Evolutionary conservation across 2,329 filamentous ascomycete genomes (phyloP).

Genomic region (Lasiodiplodia sp.): DNA sequence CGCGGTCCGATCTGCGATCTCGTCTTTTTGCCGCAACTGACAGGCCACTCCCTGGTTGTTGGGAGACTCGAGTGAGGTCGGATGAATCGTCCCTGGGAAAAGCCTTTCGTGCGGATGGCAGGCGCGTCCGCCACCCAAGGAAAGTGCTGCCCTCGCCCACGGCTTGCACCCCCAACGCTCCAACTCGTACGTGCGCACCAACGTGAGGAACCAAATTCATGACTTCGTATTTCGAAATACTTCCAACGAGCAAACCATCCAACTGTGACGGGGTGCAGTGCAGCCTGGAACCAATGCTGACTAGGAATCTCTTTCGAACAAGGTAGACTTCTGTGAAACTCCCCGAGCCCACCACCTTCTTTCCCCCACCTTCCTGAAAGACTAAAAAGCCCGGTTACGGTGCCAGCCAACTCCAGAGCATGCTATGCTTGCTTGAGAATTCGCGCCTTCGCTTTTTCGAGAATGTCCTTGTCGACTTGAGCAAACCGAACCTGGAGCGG

Average conservation of each 20-base stretch:
- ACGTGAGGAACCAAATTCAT: conserved; percentile 10
- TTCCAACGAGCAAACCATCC: conserved; percentile 20
- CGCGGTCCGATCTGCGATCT: conserved; percentile 22
- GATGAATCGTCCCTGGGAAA: not conserved
- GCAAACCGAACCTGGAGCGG: conserved; percentile 48
- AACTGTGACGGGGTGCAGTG: conserved; percentile 14
- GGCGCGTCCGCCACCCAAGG: not conserved
- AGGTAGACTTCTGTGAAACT: conserved; percentile 25
- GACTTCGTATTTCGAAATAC: conserved; percentile 22
- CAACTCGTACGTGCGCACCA: conserved; percentile 1
- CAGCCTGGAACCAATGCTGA: conserved; percentile 9
- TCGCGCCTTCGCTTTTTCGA: conserved; percentile 41
- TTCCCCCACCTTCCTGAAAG: not conserved
- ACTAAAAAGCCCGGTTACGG: not conserved
- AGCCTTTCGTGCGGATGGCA: not conserved
- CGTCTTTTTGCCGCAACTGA: conserved; percentile 1
- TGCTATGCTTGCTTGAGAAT: conserved; percentile 19
- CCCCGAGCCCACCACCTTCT: conserved; percentile 32
- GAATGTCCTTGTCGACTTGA: conserved; percentile 43
- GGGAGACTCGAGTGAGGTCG: not conserved
- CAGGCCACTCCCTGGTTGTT: conserved; percentile 2
- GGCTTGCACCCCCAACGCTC: not conserved
- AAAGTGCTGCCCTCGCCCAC: not conserved
- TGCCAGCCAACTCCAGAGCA: not conserved
- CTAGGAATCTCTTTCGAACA: not conserved